Evolutionary conservation across 345 rosid species (phyloP), one percentile per base, ranked within the genome.

Genomic region (Microcos paniculata): DNA sequence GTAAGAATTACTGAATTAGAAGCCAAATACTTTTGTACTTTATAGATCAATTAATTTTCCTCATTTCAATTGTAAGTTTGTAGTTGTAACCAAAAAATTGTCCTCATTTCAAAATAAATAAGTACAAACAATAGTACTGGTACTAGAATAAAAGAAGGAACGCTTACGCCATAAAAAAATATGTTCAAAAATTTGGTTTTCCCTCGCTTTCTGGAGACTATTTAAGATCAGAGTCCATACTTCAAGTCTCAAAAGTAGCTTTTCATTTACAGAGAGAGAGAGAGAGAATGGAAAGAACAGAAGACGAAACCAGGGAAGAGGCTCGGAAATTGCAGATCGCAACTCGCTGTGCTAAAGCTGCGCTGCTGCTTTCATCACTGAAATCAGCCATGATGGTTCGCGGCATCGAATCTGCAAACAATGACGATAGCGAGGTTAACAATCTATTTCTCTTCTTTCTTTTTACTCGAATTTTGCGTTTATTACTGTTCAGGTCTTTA

Each of bases 361-460:
- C 73, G 18, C 57, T 69, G 11, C 45, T 69, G 16, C 73, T 69
- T 49, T 69, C 45, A 49, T 69, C 73, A 49, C 59, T 69, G 43
- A 69, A 69, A 49, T 69, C 73, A 51, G 16, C 73, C 14, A 57
- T 49, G 59, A 31, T n/a, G n/a, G n/a, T 35, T 35, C 59, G 19
- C 23, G 59, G 49, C 45, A 30, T 49, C 43, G 26, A 69, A 69
- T 18, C 73, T 49, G 43, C 45, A 49, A 69, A 4, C 72, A 10
- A 19, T 15, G 59, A 69, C 18, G 45, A 69, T 49, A 1, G 8
- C 19, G 45, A 30, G 59, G 73, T 69, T 49, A 53, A 21, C 4
- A 35, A 1, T 30, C 49, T 6, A 3, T 38, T 21, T 16, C 49
- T 13, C 5, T n/a, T 10, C 10, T n/a, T 65, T 67, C 9, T 42